phyloP scores from a whole-genome alignment of 495 filamentous ascomycete genomes.

The Saxispiralis lemnorum region DNA sequence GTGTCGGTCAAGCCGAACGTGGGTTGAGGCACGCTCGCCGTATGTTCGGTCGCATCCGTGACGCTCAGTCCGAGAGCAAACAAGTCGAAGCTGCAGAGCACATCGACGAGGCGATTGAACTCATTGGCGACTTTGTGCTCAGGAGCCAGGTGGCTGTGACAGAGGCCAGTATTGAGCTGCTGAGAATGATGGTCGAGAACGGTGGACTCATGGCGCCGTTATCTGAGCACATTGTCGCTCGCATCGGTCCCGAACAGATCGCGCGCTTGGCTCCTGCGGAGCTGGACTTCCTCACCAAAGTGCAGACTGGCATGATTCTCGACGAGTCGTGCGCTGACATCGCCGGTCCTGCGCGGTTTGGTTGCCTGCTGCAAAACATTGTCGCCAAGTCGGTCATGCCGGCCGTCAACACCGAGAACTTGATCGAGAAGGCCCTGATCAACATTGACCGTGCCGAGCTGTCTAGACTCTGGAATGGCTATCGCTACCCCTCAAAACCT shows the following conservation, averaged over 20 bases:
- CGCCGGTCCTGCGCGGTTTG: slow-evolving; percentile 40
- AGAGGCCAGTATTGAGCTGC: slow-evolving; percentile 38
- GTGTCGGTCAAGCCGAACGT: slow-evolving; percentile 58
- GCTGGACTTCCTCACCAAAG: slow-evolving; percentile 40
- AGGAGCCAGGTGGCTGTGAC: slow-evolving; percentile 33
- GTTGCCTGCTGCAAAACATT: slow-evolving; percentile 41
- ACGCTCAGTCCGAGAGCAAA: slow-evolving; percentile 25
- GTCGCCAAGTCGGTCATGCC: slow-evolving; percentile 32
- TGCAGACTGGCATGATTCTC: slow-evolving; percentile 45
- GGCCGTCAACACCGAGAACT: slow-evolving; percentile 31
- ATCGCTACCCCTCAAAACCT: slow-evolving; percentile 27
- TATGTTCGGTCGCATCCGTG: slow-evolving; percentile 68
- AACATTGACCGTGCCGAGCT: slow-evolving; percentile 41
- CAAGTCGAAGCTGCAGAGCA: slow-evolving; percentile 44
- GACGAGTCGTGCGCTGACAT: slow-evolving; percentile 31
- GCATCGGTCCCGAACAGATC: slow-evolving; percentile 41
- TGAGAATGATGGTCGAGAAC: slow-evolving; percentile 62
- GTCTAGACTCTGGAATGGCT: slow-evolving; percentile 39
- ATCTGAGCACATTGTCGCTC: slow-evolving; percentile 43
- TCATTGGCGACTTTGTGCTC: slow-evolving; percentile 43
- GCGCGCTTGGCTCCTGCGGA: slow-evolving; percentile 36
- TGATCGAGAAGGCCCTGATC: slow-evolving; percentile 41
- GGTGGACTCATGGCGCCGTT: slow-evolving; percentile 43
- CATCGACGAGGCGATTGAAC: slow-evolving; percentile 72
- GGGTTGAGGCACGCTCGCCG: slow-evolving; percentile 57